A percentile compares a stretch with the other conserved stretches of the same genome.
Conservation (phyloP, 1,139 yeast genomes). For the Yamadazyma membranifaciens region DNA sequence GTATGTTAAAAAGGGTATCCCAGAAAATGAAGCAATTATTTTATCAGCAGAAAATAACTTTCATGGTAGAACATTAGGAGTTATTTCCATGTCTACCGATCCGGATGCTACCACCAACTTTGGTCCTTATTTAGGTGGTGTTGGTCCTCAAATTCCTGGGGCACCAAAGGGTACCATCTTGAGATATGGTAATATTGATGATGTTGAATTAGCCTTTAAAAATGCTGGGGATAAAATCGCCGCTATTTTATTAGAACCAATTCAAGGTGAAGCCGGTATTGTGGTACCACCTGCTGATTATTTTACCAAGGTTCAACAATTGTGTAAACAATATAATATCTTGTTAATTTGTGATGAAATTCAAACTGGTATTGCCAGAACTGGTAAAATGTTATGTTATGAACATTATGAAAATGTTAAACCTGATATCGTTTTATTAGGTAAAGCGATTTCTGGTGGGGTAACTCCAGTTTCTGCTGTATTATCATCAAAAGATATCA, state of each 20-base stretch:
- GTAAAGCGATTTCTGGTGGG: slow-evolving; percentile 97
- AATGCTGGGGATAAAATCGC: slow-evolving; percentile 90
- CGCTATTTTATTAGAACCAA: slow-evolving; percentile 90
- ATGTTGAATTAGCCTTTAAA: slow-evolving; percentile 77
- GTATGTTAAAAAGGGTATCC: slow-evolving; percentile 81
- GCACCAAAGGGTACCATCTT: slow-evolving; percentile 51
- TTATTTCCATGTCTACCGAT: slow-evolving; percentile 94
- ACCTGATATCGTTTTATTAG: slow-evolving; percentile 86
- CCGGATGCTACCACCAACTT: slow-evolving; percentile 86
- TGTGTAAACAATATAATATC: slow-evolving; percentile 82
- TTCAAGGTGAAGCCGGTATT: slow-evolving; percentile 98
- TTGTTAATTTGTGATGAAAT: slow-evolving; percentile 93
- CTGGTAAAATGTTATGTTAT: slow-evolving; percentile 89
- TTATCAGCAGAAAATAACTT: slow-evolving; percentile 85
- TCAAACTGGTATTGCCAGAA: slow-evolving; percentile 97
- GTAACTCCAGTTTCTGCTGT: slow-evolving; percentile 91
- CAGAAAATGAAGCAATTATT: slow-evolving; percentile 79
- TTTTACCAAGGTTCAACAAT: slow-evolving; percentile 65
- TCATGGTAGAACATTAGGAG: slow-evolving; percentile 96
- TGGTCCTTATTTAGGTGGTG: slow-evolving; percentile 86
- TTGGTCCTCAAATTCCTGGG: slow-evolving; percentile 79
- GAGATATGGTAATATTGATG: slow-evolving; percentile 82
- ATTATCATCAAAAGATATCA: slow-evolving; percentile 80
- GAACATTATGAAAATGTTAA: slow-evolving; percentile 78
- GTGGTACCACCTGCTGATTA: slow-evolving; percentile 90